Conservation (phyloP, 352 stramenopile species). For the Globisporangium ultimum region DNA sequence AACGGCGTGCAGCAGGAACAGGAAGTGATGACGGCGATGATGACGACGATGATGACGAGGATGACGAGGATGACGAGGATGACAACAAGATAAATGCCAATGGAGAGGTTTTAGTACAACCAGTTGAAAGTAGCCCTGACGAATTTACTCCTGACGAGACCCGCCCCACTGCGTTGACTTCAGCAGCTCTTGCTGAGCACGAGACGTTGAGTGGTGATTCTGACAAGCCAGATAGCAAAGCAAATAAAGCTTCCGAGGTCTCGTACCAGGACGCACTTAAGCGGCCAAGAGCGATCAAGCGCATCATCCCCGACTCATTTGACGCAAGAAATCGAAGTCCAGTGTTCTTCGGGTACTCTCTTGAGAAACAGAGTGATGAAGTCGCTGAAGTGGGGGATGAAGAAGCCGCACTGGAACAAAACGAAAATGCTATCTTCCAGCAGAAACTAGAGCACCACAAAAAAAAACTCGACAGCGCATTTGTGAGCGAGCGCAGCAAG, state of each 20-base stretch:
- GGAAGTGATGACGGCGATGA: constrained; percentile 1
- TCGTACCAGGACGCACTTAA: constrained; percentile 36
- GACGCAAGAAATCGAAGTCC: constrained; percentile 45
- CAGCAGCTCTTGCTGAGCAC: constrained; percentile 20
- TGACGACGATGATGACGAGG: constrained; percentile 16
- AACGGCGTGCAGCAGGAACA: not conserved
- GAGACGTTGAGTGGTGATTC: not conserved
- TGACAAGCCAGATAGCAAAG: not conserved
- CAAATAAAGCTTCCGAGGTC: constrained; percentile 9
- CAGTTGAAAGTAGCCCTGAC: not conserved
- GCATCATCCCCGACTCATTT: constrained; percentile 34
- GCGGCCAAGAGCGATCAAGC: constrained; percentile 48
- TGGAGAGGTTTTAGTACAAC: not conserved
- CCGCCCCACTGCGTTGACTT: not conserved
- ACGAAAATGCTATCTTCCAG: constrained; percentile 52
- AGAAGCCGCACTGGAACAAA: constrained; percentile 21
- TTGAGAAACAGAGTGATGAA: constrained; percentile 35
- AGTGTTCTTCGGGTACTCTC: constrained; percentile 71
- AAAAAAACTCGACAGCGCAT: constrained; percentile 26
- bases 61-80: constrained; percentile 9
- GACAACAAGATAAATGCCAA: constrained; percentile 5
- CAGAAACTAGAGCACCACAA: constrained; percentile 41
- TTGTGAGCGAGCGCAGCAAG: constrained; percentile 54
- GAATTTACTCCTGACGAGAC: not conserved
- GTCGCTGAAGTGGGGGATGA: constrained; percentile 32